Evolutionary conservation across 495 filamentous ascomycete species (phyloP), one percentile per base, ranked within the genome.

Genomic region (Aspergillus indologenus): DNA sequence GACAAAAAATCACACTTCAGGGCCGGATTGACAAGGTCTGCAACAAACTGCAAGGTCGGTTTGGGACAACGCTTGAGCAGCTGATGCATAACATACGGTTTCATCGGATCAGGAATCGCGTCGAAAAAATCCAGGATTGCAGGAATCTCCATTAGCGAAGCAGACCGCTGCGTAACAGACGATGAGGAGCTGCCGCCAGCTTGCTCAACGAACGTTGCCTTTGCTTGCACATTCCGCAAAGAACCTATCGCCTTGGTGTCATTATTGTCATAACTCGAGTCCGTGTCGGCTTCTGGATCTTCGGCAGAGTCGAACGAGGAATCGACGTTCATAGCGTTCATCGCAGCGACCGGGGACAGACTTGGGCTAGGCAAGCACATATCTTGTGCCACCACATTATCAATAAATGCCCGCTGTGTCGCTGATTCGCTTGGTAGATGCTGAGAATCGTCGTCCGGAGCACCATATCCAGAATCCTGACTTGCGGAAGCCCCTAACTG

Each of bases 21-120:
- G n/a, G 93, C 92, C 6, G 95, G 95, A 69, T 96, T 96, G 57
- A 99, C 92, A 34, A 91, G 86, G 61, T 91, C 87, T 21, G 95
- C 91, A 62, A 99, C 89, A 50, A 96, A 87, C 70, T 92, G 91
- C 1, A 99, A 80, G 0, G 92, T 96, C 20, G 90, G 90, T 61
- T 96, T 89, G 6, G 90, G 83, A 71, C 94, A 96, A 44, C 95
- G 84, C 29, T 88, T 86, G 22, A 99, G 79, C 40, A 99, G 83
- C 65, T 98, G 92, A 67, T 93, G 97, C 89, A 98, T 96, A 66
- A 99, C 84, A 67, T 95, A 96, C 0, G 85, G 87, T 69, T 98
- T 91, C 81, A 98, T 81, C 59, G 91, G 86, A 26, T 87, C 82
- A 0, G 95, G 91, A 77, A 98, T 88, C 8, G 87, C 79, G 68